Percentiles rank a stretch among this genome's conserved stretches.
Evolutionary conservation across 2,329 filamentous ascomycete genomes (phyloP).

Genomic region (Stemphylium beticola): DNA sequence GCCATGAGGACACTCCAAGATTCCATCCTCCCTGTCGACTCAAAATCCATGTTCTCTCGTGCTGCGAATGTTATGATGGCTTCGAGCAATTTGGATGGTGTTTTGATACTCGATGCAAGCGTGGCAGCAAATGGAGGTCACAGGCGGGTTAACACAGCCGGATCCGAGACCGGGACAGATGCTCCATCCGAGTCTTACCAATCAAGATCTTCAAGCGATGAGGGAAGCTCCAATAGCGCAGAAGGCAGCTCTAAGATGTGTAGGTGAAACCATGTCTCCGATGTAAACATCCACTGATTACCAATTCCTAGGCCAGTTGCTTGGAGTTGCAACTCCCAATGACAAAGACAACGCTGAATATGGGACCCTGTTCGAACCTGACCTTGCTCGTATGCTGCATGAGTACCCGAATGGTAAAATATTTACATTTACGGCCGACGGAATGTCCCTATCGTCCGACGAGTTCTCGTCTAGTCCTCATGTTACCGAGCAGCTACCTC

Average conservation of each 20-base stretch:
- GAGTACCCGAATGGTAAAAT: conserved; percentile 36
- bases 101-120: conserved; percentile 44
- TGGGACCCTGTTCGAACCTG: conserved; percentile 25
- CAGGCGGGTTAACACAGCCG: conserved; percentile 12
- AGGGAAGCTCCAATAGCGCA: conserved; percentile 2
- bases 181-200: conserved; percentile 13
- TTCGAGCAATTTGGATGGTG: conserved; percentile 43
- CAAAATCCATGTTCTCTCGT: conserved; percentile 41
- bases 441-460: conserved; percentile 28
- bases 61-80: conserved; percentile 42
- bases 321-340: conserved; percentile 26
- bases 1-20: conserved; percentile 34
- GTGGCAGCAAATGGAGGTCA: conserved; percentile 30
- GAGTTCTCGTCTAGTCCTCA: conserved; percentile 13
- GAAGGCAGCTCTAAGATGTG: conserved; percentile 21
- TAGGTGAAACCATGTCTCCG: background rate
- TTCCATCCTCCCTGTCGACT: conserved; percentile 35
- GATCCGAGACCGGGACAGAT: conserved; percentile 5
- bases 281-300: background rate
- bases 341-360: conserved; percentile 9
- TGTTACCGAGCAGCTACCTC: background rate
- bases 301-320: conserved; percentile 19
- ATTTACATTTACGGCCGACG: conserved; percentile 28
- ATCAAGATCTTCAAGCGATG: conserved; percentile 28
- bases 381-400: conserved; percentile 29